phyloP scores from a whole-genome alignment of 2,329 filamentous ascomycete genomes.

The Didymella pomorum region DNA sequence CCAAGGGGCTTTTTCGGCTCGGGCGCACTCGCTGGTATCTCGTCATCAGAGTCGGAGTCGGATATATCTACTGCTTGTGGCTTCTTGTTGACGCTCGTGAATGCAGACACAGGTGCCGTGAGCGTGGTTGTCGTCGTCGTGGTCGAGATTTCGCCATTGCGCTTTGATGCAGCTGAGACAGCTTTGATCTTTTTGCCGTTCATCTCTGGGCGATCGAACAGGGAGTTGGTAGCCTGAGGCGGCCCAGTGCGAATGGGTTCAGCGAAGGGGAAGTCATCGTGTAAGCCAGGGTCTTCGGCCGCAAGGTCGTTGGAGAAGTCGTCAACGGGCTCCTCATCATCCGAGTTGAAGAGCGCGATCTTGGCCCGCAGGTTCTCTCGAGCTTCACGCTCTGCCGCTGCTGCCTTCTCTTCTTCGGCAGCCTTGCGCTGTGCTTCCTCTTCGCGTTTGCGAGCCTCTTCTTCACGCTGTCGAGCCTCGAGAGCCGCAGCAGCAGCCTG shows the following conservation, averaged over 20 bases:
- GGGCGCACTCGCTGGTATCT: constrained; percentile 44
- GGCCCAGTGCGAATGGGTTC: constrained; percentile 21
- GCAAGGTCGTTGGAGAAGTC: constrained; percentile 39
- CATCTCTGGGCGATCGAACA: constrained; percentile 40
- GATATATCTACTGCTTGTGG: constrained; percentile 30
- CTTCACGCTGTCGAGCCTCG: constrained; percentile 34
- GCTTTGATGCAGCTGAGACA: constrained; percentile 35
- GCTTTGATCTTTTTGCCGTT: constrained; percentile 50
- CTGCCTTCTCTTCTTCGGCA: constrained; percentile 26
- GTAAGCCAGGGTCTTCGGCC: constrained; percentile 28
- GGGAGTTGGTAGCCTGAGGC: constrained; percentile 37
- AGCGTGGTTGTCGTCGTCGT: constrained; percentile 27
- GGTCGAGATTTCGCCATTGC: constrained; percentile 19
- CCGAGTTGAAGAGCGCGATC: constrained; percentile 44
- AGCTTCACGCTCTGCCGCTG: constrained; percentile 39
- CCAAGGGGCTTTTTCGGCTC: constrained; percentile 30
- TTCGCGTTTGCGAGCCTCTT: constrained; percentile 27
- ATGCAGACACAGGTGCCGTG: constrained; percentile 24
- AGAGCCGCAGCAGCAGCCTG: constrained; percentile 36
- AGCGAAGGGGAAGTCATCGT: constrained; percentile 6
- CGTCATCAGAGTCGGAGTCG: constrained; percentile 43
- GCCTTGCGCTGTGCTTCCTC: constrained; percentile 23
- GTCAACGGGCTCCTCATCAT: constrained; percentile 37
- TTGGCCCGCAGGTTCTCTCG: constrained; percentile 49
- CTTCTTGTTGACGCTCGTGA: constrained; percentile 33